Evolutionary conservation across 352 stramenopile genomes (phyloP), one percentile per base, ranked within the genome.

Genomic region (Globisporangium takayamanum): DNA sequence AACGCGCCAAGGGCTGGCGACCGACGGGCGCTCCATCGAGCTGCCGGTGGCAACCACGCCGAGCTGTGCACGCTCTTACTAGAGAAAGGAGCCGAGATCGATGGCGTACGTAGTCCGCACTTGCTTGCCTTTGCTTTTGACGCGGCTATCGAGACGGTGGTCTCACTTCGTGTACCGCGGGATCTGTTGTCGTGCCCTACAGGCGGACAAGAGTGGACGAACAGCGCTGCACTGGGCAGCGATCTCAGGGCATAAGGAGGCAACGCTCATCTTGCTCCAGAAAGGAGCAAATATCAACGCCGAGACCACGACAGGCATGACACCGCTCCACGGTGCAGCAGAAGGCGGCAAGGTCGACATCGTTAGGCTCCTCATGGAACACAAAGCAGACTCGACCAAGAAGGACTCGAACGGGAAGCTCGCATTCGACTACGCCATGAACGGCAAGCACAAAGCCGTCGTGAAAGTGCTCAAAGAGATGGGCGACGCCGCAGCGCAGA

Each of bases 401-500:
- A 94, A 95, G 60, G 90, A 97, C 64, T 69, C 81, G 12, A 93
- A 94, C 53, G 91, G 84, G 22, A 97, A 97, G 64, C 86, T 94
- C 25, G 71, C 91, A 33, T 97, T 95, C 60, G 89, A 97, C 61
- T 89, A 97, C 57, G 90, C 91, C 26, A 92, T 96, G 73, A 88
- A 91, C 55, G 87, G 89, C 59, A 96, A 97, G 55, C 88, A 97
- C 74, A 97, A 94, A 62, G 81, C 84, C 46, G 86, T 96, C 28
- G 77, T 94, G 60, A 96, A 97, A 72, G 85, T 92, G 49, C 71
- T 96, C 61, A 97, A 97, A 77, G 90, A 97, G 69, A 93, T 96
- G 76, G 91, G 91, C 28, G 91, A 97, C 60, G 85, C 87, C 14
- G 83, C 84, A 22, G 83, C 84, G 20, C 80, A 92, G 71, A 92